Evolutionary conservation across 1,284 basidiomycete genomes (phyloP), one percentile per base, ranked within the genome.

Genomic region (Melampsora allii-populina): DNA sequence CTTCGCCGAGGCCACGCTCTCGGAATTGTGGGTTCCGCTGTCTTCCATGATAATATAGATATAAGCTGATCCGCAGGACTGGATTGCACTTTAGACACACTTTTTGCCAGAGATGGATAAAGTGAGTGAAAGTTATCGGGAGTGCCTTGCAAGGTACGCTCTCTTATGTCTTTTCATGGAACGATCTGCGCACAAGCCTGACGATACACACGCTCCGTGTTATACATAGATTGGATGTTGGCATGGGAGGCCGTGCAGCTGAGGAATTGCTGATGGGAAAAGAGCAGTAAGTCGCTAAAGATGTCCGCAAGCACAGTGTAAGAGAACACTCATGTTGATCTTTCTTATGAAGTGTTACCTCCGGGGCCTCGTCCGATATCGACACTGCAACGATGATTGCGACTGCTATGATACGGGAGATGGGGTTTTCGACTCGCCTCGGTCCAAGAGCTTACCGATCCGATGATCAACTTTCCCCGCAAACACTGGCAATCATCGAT

Each of bases 1-100:
- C 87, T 97, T 76, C 94, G 93, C 64, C 89, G 94, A 79, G 94
- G 94, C 39, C 91, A 93, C 79, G 90, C 92, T 21, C 86, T 96
- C 45, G 94, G 94, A 77, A 84, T 93, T 79, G 90, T 91, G 83
- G 78, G 88, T 86, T 67, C 67, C 66, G n/a, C 36, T 58, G 21
- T 36, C 10, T 66, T 75, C 65, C 12, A 14, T 24, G 9, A 58
- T 10, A 24, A 1, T 5, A 3, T 58, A 19, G 21, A 6, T 17
- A 14, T 10, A 21, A 24, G 9, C 29, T 58, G 53, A 24, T 21
- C 29, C 17, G 10, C 45, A 31, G 10, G 45, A 46, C 72, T 56
- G 39, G 5, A 39, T 9, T 53, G 45, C 10, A 24, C 46, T 5
- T 64, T 27, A 45, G 72, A 96, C 94, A 1, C 88, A 91, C 77